A percentile compares a stretch with the other conserved stretches of the same genome.
Conservation (phyloP, 1,284 basidiomycete genomes). For the Moesziomyces antarcticus region DNA sequence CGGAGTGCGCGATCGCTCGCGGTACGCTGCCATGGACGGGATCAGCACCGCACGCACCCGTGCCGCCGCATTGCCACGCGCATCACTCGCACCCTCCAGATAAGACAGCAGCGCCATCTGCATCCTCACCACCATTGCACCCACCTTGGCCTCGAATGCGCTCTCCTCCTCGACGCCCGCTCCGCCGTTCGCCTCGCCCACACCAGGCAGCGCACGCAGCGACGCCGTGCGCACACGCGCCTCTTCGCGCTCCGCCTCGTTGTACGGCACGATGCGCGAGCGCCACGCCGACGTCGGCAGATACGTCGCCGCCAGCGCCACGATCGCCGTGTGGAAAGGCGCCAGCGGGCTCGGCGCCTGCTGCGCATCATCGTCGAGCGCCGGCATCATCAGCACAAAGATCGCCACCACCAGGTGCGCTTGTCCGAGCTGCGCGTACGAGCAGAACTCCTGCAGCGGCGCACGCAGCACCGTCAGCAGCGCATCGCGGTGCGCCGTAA, state of each 20-base stretch:
- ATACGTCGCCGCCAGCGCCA: slow-evolving; percentile 79
- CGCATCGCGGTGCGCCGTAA: slow-evolving; percentile 82
- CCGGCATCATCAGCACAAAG: slow-evolving; percentile 75
- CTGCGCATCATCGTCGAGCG: slow-evolving; percentile 80
- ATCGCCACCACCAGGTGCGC: slow-evolving; percentile 78
- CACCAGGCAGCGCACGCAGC: slow-evolving; percentile 33
- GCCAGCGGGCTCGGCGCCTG: slow-evolving; percentile 70
- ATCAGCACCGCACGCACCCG: slow-evolving; percentile 46
- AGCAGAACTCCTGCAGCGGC: slow-evolving; percentile 75
- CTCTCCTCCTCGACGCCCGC: slow-evolving; percentile 36
- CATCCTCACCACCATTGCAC: slow-evolving; percentile 42
- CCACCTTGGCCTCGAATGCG: slow-evolving; percentile 51
- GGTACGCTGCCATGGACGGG: slow-evolving; percentile 45
- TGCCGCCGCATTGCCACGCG: slow-evolving; percentile 25
- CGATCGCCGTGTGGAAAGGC: slow-evolving; percentile 78
- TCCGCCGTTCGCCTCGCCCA: slow-evolving; percentile 28
- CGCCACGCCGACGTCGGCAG: slow-evolving; percentile 77
- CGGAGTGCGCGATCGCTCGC: slow-evolving; percentile 39
- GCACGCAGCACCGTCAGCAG: slow-evolving; percentile 81
- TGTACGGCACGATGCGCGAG: slow-evolving; percentile 75
- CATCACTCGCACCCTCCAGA: slow-evolving; percentile 57
- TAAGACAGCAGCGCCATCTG: slow-evolving; percentile 56
- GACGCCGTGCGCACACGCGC: slow-evolving; percentile 61
- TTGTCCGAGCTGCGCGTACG: slow-evolving; percentile 78
- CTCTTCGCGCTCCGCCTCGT: slow-evolving; percentile 77